A percentile compares a stretch with the other conserved stretches of the same genome.
phyloP scores from a whole-genome alignment of 139 green algal genomes.

The Chlamydomonas applanata region DNA sequence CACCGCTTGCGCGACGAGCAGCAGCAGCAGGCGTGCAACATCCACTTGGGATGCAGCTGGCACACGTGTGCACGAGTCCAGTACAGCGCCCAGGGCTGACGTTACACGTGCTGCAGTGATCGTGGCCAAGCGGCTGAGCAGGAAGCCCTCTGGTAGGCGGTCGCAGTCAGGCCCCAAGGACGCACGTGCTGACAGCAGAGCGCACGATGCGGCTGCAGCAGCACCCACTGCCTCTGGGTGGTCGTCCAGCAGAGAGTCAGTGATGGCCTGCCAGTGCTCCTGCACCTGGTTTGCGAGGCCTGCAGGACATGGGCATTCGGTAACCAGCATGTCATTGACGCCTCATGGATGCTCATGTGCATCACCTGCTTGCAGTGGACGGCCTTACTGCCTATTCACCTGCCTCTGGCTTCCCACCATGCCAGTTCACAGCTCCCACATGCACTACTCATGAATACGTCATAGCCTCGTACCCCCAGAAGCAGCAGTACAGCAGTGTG shows the following conservation, averaged over 20 bases:
- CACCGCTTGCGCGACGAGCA: slow-evolving; percentile 6
- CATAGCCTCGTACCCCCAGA: too few relatives aligned
- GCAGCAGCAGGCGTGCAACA: slow-evolving; percentile 17
- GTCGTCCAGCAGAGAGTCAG: slow-evolving; percentile 35
- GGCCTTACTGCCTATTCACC: too few relatives aligned
- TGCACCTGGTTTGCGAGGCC: slow-evolving; percentile 20
- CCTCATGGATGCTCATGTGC: too few relatives aligned
- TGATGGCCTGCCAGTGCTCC: slow-evolving; percentile 20
- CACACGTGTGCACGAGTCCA: slow-evolving; percentile 12
- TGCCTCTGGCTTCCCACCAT: too few relatives aligned
- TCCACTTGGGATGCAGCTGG: not conserved
- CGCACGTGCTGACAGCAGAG: slow-evolving; percentile 12
- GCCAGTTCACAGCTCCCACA: too few relatives aligned
- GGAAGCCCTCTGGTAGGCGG: too few relatives aligned
- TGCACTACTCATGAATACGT: too few relatives aligned
- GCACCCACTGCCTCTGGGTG: slow-evolving; percentile 17
- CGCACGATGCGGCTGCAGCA: slow-evolving; percentile 5
- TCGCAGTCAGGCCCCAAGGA: too few relatives aligned
- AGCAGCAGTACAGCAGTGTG: too few relatives aligned
- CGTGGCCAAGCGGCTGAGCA: slow-evolving; percentile 7
- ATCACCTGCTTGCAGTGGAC: too few relatives aligned
- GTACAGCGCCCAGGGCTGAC: slow-evolving; percentile 26
- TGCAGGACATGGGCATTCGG: too few relatives aligned
- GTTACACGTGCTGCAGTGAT: slow-evolving; percentile 18
- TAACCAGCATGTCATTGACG: too few relatives aligned